Conservation (phyloP, 2,329 filamentous ascomycete genomes). For the Lomentospora prolificans region DNA sequence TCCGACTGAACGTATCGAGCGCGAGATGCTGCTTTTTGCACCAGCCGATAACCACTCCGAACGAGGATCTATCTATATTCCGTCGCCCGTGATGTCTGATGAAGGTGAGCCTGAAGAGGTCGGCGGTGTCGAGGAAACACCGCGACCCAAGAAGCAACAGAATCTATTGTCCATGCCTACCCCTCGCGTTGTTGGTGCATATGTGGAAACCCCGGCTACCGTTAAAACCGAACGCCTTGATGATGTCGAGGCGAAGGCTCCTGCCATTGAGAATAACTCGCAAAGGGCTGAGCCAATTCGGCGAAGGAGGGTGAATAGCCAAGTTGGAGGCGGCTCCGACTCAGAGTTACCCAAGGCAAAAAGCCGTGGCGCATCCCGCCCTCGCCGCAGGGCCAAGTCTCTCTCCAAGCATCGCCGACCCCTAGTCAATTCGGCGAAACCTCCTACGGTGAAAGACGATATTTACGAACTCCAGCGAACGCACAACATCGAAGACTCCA, state of each 20-base stretch:
- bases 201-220: constrained; percentile 45
- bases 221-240: constrained; percentile 23
- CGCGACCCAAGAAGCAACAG: constrained; percentile 27
- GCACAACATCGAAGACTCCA: constrained; percentile 49
- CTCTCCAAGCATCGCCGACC: constrained; percentile 33
- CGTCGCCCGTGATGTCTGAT: constrained; percentile 28
- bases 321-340: constrained; percentile 1
- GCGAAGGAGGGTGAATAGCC: neutral
- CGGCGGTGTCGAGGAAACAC: constrained; percentile 43
- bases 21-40: constrained; percentile 47
- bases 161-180: constrained; percentile 42
- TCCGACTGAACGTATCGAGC: constrained; percentile 46
- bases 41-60: constrained; percentile 45
- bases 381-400: constrained; percentile 24
- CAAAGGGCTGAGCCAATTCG: neutral
- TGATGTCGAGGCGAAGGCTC: constrained; percentile 26
- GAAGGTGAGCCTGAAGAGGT: constrained; percentile 50
- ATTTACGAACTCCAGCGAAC: constrained; percentile 40
- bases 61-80: constrained; percentile 40
- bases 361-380: neutral
- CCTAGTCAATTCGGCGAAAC: constrained; percentile 43
- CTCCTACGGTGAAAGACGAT: constrained; percentile 45
- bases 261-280: neutral
- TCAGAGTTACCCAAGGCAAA: neutral
- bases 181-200: constrained; percentile 44